Percentiles rank a stretch among this genome's conserved stretches.
phyloP scores from a whole-genome alignment of 2,329 filamentous ascomycete species.

The Fusarium zealandicum region DNA sequence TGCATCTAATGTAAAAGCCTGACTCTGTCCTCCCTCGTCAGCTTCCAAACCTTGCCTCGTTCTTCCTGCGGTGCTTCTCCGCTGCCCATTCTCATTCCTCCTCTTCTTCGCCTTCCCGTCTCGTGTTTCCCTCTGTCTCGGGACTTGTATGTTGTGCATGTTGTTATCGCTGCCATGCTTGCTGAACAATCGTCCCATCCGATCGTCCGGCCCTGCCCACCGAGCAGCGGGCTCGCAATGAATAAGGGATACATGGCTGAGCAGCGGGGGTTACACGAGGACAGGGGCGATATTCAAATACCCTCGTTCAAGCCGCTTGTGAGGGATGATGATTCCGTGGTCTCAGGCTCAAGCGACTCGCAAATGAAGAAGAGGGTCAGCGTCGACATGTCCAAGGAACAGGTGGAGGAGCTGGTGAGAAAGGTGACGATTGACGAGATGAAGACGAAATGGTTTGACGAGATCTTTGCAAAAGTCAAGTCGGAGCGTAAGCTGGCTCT shows the following conservation, averaged over 20 bases:
- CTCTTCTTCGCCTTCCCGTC: not conserved
- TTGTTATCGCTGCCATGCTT: conserved; percentile 22
- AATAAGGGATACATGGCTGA: conserved; percentile 7
- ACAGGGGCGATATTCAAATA: conserved; percentile 31
- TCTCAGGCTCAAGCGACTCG: conserved; percentile 30
- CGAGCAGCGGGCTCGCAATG: conserved; percentile 8
- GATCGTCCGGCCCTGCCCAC: conserved; percentile 4
- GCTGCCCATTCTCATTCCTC: conserved; percentile 7
- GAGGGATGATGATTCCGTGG: conserved; percentile 22
- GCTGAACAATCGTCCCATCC: conserved; percentile 22
- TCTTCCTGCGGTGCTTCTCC: not conserved
- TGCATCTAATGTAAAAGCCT: conserved; percentile 16
- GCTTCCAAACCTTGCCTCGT: not conserved
- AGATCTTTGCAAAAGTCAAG: conserved; percentile 40
- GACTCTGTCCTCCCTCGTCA: conserved; percentile 13
- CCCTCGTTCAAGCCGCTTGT: conserved; percentile 4
- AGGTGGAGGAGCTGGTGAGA: conserved; percentile 37
- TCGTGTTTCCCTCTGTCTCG: conserved; percentile 6
- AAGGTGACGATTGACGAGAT: conserved; percentile 39
- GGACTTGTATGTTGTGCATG: too few relatives aligned
- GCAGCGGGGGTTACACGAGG: conserved; percentile 14
- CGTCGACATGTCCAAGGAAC: conserved; percentile 38
- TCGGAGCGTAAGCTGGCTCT: conserved; percentile 34
- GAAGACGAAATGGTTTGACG: conserved; percentile 38
- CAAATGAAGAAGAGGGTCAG: conserved; percentile 34